Base-by-base conservation (phyloP, 148 eudicot species). In the Rhododendron mucronatum region DNA sequence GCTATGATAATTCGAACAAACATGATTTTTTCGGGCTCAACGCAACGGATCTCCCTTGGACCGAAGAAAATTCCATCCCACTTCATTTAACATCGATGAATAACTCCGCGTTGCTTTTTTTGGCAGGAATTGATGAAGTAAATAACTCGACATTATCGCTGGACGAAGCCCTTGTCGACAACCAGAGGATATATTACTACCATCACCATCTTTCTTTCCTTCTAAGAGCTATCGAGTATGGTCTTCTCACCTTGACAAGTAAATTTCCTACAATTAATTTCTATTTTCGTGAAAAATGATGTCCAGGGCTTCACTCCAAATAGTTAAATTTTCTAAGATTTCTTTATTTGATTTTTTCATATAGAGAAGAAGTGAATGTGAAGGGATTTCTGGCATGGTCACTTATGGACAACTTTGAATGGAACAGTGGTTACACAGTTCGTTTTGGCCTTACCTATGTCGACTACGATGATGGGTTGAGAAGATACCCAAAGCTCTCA, bases 141-240 rank as follows among this genome's bases (percentile, higher is more conserved):
- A 75, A 75, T 39, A 75, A 75, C 16, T 5, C 10, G 9, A 75
- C 79, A 37, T 39, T 35, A 35, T 37, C 79, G 10, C 79, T 75
- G 21, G 79, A 75, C 14, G n/a, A 75, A 75, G 79, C 79, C 79
- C 79, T 75, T 37, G 47, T 75, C 5, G 79, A 75, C 79, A 37
- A 75, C 79, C 21, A 15, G 23, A 75, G 79, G 79, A 75, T 75
- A 14, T 15, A 75, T 5, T 75, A 75, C 79, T 75, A 35, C 79
- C 47, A 39, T 20, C 18, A 39, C 21, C 79, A 75, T 39, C 79
- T 75, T 20, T 35, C 48, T 18, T 75, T 75, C 47, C 20, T 75
- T 75, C 79, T 14, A 4, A 15, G 20, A 75, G 79, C 79, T 3
- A 75, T 75, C n/a, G 18, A 39, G 47, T 75, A 39, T 13, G 9